Evolutionary conservation across 169 alveolate species (phyloP).

Genomic region (Plasmodium reichenowi): DNA sequence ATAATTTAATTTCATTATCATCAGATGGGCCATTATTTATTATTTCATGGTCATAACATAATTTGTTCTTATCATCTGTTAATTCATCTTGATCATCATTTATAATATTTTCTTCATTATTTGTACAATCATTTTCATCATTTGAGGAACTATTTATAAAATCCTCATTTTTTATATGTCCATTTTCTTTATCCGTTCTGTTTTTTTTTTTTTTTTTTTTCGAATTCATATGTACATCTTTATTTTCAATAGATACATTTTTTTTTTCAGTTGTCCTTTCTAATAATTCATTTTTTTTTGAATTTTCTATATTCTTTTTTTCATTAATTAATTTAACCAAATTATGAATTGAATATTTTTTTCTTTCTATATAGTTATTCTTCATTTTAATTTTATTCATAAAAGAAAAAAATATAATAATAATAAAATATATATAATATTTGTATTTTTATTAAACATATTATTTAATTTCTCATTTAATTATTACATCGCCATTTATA

Average conservation of each 20-base stretch:
- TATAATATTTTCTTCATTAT: neutral
- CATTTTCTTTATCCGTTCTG: neutral
- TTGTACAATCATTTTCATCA: neutral
- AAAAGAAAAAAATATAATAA: slow-evolving; percentile 9
- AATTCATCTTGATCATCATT: neutral
- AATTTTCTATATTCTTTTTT: slow-evolving; percentile 8
- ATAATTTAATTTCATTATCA: slow-evolving; percentile 36
- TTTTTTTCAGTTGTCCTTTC: slow-evolving; percentile 14
- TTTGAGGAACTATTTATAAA: neutral
- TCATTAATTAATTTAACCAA: slow-evolving; percentile 72
- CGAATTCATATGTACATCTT: neutral
- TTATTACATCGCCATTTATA: too few species aligned
- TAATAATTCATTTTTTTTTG: neutral
- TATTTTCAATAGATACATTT: neutral
- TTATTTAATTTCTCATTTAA: too few species aligned
- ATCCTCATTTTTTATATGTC: neutral
- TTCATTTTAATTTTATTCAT: slow-evolving; percentile 4
- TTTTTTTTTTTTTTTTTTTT: neutral
- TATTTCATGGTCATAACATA: neutral
- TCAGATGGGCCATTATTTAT: neutral
- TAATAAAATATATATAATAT: too few species aligned
- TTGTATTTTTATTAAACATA: too few species aligned
- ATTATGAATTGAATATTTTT: slow-evolving; percentile 67
- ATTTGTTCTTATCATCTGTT: neutral
- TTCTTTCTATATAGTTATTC: slow-evolving; percentile 27